These are phyloP conservation scores for Camellia oleifera DNA, from an alignment of 179 eudicot species.

Conservation along the genomic window DNA sequence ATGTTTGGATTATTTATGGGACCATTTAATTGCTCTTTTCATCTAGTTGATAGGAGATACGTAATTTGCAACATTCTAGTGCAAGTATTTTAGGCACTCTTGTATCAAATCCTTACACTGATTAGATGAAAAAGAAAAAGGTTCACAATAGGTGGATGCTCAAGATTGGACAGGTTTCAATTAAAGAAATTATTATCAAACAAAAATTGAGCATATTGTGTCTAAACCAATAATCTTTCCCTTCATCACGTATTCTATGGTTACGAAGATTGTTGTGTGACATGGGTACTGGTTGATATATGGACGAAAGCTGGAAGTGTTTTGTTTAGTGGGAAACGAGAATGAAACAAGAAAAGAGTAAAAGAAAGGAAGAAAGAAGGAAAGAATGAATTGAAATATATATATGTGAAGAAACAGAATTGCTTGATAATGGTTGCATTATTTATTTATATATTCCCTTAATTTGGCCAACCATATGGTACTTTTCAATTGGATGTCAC, in stretches of 20 bases:
- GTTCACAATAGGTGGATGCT: neutral
- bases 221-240: too few relatives aligned
- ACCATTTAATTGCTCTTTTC: neutral
- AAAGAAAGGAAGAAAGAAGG: neutral
- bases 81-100: neutral
- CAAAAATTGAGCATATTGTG: neutral
- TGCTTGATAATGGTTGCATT: neutral
- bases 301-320: neutral
- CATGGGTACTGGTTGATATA: too few relatives aligned
- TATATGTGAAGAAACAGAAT: neutral
- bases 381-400: neutral
- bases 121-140: neutral
- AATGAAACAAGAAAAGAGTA: neutral
- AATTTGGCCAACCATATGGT: neutral
- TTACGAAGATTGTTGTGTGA: too few relatives aligned
- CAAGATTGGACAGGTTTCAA: neutral
- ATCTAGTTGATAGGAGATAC: neutral
- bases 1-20: neutral
- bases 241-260: too few relatives aligned
- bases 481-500: neutral
- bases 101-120: neutral
- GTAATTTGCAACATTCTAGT: neutral
- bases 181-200: neutral
- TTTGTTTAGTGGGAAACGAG: neutral
- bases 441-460: neutral